phyloP scores from a whole-genome alignment of 176 grass and related monocot species.

The Thinopyrum elongatum region DNA sequence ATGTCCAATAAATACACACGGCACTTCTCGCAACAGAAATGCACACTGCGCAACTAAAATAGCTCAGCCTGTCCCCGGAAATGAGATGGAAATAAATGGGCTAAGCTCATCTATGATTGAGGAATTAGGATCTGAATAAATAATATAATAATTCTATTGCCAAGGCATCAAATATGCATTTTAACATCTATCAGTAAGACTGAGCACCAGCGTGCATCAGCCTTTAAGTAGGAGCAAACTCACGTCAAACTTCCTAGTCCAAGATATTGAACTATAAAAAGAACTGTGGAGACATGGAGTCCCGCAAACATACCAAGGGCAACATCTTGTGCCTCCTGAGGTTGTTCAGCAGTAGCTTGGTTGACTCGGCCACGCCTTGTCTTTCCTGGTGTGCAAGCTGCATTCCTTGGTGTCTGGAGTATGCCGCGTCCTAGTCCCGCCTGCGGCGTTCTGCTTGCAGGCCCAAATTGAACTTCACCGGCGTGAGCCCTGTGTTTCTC shows the following conservation, averaged over 20 bases:
- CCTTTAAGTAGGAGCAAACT: neutral
- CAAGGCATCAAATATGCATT: neutral
- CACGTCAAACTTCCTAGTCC: neutral
- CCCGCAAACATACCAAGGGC: neutral
- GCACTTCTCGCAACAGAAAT: neutral
- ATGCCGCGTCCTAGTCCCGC: neutral
- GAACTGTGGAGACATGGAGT: neutral
- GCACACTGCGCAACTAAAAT: neutral
- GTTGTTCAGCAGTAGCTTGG: neutral
- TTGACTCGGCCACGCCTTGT: neutral
- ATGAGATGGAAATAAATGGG: neutral
- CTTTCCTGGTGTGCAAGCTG: neutral
- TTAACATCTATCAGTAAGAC: neutral
- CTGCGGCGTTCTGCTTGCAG: neutral
- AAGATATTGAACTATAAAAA: neutral
- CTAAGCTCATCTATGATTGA: neutral
- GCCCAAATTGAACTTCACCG: neutral
- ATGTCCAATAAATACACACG: neutral
- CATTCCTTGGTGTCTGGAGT: neutral
- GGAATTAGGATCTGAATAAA: neutral
- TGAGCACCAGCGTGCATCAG: neutral
- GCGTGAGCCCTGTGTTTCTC: neutral
- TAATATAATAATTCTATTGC: neutral
- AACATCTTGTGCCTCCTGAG: neutral
- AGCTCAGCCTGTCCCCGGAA: neutral